A percentile compares a stretch with the other conserved stretches of the same genome.
These are phyloP conservation scores for Trichophyton benhamiae DNA, from an alignment of 2,329 filamentous ascomycete species.

Conservation along the genomic window DNA sequence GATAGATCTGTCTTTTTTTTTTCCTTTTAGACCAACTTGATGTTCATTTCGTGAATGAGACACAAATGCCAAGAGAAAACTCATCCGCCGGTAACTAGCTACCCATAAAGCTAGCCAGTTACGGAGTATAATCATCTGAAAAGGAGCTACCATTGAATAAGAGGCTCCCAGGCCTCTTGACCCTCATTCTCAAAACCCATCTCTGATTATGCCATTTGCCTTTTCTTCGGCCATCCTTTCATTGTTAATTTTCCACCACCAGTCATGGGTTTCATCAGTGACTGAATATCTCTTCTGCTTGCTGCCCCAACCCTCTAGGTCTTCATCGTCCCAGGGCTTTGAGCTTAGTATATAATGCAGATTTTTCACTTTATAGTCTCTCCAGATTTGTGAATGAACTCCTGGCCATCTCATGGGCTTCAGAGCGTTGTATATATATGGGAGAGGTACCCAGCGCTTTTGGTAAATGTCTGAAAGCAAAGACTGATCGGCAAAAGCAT, in stretches of 20 bases:
- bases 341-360: constrained; percentile 50
- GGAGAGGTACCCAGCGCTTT: constrained; percentile 46
- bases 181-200: constrained; percentile 35
- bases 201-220: constrained; percentile 31
- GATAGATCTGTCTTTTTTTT: too few species aligned
- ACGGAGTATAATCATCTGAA: neutral
- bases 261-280: constrained; percentile 39
- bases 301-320: neutral
- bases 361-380: constrained; percentile 49
- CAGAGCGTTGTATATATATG: constrained; percentile 50
- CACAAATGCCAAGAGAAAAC: neutral
- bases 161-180: too few species aligned
- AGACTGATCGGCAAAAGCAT: constrained; percentile 51
- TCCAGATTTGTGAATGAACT: constrained; percentile 49
- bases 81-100: neutral
- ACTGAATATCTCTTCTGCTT: neutral
- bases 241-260: constrained; percentile 46
- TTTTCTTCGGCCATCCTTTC: constrained; percentile 40
- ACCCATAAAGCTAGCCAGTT: neutral
- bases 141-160: too few species aligned
- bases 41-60: too few species aligned
- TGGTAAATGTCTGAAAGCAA: constrained; percentile 46
- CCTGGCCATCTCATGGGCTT: constrained; percentile 46
- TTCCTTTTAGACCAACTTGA: too few species aligned
- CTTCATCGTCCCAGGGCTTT: constrained; percentile 50